A percentile compares a stretch with the other conserved stretches of the same genome.
phyloP scores from a whole-genome alignment of 805 yeast species.

The Candida glaebosa region DNA sequence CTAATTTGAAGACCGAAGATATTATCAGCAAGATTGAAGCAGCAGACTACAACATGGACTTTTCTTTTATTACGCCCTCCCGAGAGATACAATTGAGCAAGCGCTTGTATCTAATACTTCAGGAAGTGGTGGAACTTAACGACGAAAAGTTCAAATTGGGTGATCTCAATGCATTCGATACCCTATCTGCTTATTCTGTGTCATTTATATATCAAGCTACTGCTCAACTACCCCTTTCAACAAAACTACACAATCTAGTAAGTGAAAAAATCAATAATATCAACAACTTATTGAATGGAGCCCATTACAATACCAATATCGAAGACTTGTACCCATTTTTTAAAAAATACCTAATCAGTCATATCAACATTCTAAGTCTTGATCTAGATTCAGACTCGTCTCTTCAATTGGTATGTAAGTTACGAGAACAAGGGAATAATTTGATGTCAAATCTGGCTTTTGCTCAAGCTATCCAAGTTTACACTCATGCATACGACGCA shows the following conservation, averaged over 20 bases:
- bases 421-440: constrained; percentile 41
- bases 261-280: constrained; percentile 1
- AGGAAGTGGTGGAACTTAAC: constrained; percentile 9
- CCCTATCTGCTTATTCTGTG: constrained; percentile 10
- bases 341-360: neutral
- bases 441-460: constrained; percentile 32
- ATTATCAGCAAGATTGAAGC: constrained; percentile 15
- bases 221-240: constrained; percentile 1
- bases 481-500: constrained; percentile 32
- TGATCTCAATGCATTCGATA: constrained; percentile 1
- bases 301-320: neutral
- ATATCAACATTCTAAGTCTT: neutral
- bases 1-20: constrained; percentile 13
- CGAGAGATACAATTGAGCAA: constrained; percentile 15
- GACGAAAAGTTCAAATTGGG: neutral
- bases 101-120: constrained; percentile 16
- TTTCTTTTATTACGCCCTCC: constrained; percentile 2
- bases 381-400: neutral
- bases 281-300: neutral
- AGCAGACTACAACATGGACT: constrained; percentile 1
- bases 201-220: constrained; percentile 7
- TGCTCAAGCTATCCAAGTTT: constrained; percentile 37
- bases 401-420: constrained; percentile 10
- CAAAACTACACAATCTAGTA: neutral
- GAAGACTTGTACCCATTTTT: constrained; percentile 3